Evolutionary conservation across 306 rosid genomes (phyloP).

Genomic region (Glycine soja): DNA sequence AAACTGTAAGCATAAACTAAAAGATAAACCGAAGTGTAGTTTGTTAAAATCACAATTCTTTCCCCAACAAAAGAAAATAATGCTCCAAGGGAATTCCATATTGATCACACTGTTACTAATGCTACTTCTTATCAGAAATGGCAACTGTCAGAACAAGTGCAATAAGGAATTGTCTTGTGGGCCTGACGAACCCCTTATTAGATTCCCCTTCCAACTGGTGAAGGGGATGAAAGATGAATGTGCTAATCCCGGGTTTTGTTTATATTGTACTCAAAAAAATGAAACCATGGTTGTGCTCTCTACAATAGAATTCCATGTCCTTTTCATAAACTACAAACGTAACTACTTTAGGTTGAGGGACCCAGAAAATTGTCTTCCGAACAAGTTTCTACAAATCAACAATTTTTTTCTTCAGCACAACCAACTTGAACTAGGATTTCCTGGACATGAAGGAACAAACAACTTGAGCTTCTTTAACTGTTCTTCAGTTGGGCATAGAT

Average conservation of each 20-base stretch:
- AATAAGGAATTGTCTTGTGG: background rate
- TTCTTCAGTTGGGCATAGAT: background rate
- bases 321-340: rapidly evolving
- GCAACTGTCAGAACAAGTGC: background rate
- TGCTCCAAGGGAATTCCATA: too few relatives aligned
- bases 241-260: background rate
- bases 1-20: too few relatives aligned
- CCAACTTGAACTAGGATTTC: rapidly evolving
- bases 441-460: background rate
- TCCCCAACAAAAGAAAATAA: too few relatives aligned
- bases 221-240: background rate
- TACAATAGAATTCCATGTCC: too few relatives aligned
- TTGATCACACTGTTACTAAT: too few relatives aligned
- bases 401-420: background rate
- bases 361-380: background rate
- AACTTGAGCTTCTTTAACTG: background rate
- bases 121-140: background rate
- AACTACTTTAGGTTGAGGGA: background rate
- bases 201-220: background rate
- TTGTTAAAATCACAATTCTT: too few relatives aligned
- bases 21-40: too few relatives aligned
- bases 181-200: background rate
- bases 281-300: background rate
- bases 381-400: background rate
- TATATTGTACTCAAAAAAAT: background rate